Evolutionary conservation across 129 eudicot species (phyloP).

Genomic region (Chrysanthemum makinoi): DNA sequence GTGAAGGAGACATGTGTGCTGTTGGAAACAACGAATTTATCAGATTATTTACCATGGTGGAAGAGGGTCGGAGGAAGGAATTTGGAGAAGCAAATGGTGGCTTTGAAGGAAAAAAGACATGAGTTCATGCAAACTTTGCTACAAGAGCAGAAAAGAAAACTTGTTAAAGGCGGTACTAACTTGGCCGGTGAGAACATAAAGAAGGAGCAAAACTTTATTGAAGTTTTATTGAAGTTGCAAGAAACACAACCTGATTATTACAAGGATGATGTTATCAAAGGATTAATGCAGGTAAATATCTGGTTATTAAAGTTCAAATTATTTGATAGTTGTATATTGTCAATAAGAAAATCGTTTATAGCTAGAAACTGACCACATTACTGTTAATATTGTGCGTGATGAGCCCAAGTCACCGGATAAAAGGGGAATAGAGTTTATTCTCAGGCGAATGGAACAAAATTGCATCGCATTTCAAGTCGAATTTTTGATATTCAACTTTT

Average conservation of each 20-base stretch:
- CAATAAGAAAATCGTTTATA: background rate
- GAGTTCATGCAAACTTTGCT: background rate
- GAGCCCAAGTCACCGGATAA: no score
- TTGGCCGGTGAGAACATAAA: background rate
- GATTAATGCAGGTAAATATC: background rate
- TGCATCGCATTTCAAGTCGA: no score
- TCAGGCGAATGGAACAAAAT: no score
- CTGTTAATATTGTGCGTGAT: background rate
- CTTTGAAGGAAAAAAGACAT: background rate
- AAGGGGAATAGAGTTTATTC: no score
- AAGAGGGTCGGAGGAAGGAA: background rate
- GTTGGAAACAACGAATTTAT: background rate
- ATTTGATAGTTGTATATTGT: no score
- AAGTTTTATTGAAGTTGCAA: constrained; percentile 3
- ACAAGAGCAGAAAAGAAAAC: background rate
- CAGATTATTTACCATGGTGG: background rate
- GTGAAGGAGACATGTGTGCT: background rate
- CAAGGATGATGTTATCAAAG: background rate
- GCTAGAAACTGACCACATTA: background rate
- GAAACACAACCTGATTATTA: background rate
- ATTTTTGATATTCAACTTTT: no score
- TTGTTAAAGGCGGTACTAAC: background rate
- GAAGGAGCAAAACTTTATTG: background rate
- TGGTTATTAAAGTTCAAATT: background rate
- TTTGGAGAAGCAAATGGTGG: constrained; percentile 2